phyloP scores from a whole-genome alignment of 2,329 filamentous ascomycete species.

The Orbilia javanica region DNA sequence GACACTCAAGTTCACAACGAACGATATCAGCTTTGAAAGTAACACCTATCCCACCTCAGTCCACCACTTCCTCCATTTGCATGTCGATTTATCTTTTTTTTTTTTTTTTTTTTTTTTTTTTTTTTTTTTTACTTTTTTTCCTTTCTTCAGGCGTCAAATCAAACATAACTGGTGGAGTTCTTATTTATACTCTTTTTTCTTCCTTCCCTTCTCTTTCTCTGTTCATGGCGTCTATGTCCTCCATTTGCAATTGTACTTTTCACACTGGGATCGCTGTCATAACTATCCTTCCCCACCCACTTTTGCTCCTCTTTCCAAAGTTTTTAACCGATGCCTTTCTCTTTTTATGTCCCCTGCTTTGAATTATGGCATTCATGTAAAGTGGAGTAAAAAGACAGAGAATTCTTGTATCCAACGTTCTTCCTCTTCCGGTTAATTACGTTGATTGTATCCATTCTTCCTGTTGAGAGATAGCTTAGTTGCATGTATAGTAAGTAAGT shows the following conservation, averaged over 20 bases:
- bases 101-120: background rate
- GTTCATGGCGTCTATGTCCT: slow-evolving; percentile 1
- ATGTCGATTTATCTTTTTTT: background rate
- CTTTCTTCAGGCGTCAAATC: slow-evolving; percentile 9
- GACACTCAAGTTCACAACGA: no score
- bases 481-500: background rate
- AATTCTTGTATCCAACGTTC: background rate
- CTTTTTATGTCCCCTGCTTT: no score
- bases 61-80: no score
- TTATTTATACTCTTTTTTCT: slow-evolving; percentile 1
- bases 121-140: background rate
- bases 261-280: background rate
- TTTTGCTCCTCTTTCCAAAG: background rate
- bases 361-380: background rate
- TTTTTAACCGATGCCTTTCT: background rate
- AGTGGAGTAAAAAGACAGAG: background rate
- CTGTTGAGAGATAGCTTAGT: background rate
- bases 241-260: background rate
- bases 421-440: no score
- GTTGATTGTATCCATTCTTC: no score
- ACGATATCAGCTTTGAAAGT: no score
- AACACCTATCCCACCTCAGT: no score
- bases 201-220: background rate
- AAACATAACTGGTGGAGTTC: slow-evolving; percentile 33
- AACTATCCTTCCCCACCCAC: background rate